These are phyloP conservation scores for Lentinula boryana DNA, from an alignment of 768 basidiomycete genomes.

Conservation along the genomic window DNA sequence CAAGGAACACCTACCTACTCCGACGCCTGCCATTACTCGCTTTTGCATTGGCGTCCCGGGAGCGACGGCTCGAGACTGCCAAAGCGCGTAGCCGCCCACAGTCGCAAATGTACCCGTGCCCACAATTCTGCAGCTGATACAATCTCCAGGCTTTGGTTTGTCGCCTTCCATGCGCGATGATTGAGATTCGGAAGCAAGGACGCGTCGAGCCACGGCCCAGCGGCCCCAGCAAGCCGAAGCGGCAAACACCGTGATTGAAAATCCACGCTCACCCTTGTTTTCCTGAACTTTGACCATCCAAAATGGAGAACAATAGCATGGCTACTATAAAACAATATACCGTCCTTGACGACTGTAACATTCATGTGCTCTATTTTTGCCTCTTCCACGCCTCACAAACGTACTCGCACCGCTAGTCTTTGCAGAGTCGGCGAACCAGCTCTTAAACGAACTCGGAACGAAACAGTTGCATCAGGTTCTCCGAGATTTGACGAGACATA, in stretches of 20 bases:
- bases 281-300: neutral
- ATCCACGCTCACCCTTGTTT: neutral
- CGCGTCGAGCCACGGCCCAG: neutral
- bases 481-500: neutral
- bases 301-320: neutral
- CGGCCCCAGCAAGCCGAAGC: neutral
- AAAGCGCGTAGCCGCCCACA: slow-evolving; percentile 63
- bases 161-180: neutral
- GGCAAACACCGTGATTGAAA: neutral
- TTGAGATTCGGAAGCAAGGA: neutral
- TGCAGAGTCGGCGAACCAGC: neutral
- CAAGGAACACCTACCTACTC: slow-evolving; percentile 41
- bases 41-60: slow-evolving; percentile 60
- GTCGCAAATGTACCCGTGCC: slow-evolving; percentile 59
- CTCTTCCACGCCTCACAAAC: neutral
- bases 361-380: neutral
- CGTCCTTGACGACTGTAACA: neutral
- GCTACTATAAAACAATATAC: neutral
- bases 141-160: slow-evolving; percentile 32
- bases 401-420: neutral
- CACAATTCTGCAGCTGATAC: slow-evolving; percentile 64
- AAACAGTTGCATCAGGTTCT: neutral
- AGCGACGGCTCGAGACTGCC: slow-evolving; percentile 54
- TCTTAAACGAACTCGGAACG: neutral
- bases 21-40: slow-evolving; percentile 53